Conservation (phyloP, 306 rosid genomes). For the Cucurbita moschata region DNA sequence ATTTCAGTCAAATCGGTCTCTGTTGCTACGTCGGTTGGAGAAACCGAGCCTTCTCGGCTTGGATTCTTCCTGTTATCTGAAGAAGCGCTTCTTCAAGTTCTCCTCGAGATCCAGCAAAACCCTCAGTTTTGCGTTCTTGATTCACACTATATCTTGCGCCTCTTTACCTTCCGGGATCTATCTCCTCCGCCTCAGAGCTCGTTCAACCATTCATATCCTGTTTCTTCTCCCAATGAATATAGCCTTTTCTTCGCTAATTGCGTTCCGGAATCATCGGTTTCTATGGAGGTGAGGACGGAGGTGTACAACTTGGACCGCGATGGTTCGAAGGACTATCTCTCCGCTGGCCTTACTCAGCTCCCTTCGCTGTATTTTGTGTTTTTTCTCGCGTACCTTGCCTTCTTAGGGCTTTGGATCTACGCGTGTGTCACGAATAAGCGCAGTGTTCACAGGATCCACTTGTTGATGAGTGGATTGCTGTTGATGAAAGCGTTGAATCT, state of each 20-base stretch:
- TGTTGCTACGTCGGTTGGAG: conserved; percentile 13
- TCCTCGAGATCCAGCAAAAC: conserved; percentile 69
- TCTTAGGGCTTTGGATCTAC: conserved; percentile 48
- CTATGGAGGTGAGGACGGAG: conserved; percentile 60
- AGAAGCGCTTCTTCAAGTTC: conserved; percentile 66
- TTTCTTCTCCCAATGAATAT: conserved; percentile 52
- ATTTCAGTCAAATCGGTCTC: conserved; percentile 40
- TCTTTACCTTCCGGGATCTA: conserved; percentile 55
- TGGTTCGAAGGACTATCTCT: conserved; percentile 39
- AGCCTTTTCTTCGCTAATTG: conserved; percentile 74
- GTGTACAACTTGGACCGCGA: conserved; percentile 51
- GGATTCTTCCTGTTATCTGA: conserved; percentile 86
- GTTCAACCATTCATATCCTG: conserved; percentile 28
- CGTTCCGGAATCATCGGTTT: conserved; percentile 44
- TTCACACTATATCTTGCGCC: conserved; percentile 28
- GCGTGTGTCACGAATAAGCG: conserved; percentile 23
- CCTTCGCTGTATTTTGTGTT: conserved; percentile 50
- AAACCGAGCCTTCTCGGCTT: conserved; percentile 31
- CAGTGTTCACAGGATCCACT: conserved; percentile 67
- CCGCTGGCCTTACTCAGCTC: conserved; percentile 73
- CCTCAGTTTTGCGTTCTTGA: conserved; percentile 59
- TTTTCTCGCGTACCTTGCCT: conserved; percentile 33
- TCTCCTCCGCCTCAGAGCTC: conserved; percentile 63
- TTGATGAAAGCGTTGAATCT: conserved; percentile 59
- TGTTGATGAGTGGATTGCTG: conserved; percentile 53